Conservation (phyloP, 768 basidiomycete species). For the Agrocybe pediades region DNA sequence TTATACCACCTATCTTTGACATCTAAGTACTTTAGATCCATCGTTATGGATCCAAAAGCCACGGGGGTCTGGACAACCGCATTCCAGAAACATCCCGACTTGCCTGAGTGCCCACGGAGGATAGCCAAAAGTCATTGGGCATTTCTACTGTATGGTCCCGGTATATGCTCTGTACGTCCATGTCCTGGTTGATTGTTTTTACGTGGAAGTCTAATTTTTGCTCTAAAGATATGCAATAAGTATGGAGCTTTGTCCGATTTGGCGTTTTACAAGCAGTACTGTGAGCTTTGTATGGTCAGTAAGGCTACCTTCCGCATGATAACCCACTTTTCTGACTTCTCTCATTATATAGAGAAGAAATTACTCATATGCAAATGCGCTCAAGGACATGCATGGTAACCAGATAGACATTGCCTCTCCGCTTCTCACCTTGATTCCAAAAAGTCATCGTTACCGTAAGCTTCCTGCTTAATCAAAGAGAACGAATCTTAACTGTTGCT, state of each 20-base stretch:
- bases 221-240: slow-evolving; percentile 19
- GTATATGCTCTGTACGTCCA: slow-evolving; percentile 23
- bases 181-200: background rate
- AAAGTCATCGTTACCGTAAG: slow-evolving; percentile 22
- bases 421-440: slow-evolving; percentile 18
- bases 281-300: slow-evolving; percentile 22
- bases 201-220: background rate
- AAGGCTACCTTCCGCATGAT: background rate
- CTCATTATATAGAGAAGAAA: slow-evolving; percentile 3
- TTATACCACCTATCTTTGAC: slow-evolving; percentile 20
- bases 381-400: slow-evolving; percentile 5
- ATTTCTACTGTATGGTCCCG: slow-evolving; percentile 22
- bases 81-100: slow-evolving; percentile 18
- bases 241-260: slow-evolving; percentile 24
- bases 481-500: background rate
- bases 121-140: slow-evolving; percentile 20
- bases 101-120: slow-evolving; percentile 17
- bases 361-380: slow-evolving; percentile 3
- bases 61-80: slow-evolving; percentile 21
- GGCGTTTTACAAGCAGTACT: slow-evolving; percentile 20
- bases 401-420: slow-evolving; percentile 7
- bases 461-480: background rate
- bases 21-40: slow-evolving; percentile 15
- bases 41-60: slow-evolving; percentile 16
- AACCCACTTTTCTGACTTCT: background rate